Evolutionary conservation across 192 early-diverging fungal genomes (phyloP), one percentile per base, ranked within the genome.

Genomic region (Umbelopsis isabellina): DNA sequence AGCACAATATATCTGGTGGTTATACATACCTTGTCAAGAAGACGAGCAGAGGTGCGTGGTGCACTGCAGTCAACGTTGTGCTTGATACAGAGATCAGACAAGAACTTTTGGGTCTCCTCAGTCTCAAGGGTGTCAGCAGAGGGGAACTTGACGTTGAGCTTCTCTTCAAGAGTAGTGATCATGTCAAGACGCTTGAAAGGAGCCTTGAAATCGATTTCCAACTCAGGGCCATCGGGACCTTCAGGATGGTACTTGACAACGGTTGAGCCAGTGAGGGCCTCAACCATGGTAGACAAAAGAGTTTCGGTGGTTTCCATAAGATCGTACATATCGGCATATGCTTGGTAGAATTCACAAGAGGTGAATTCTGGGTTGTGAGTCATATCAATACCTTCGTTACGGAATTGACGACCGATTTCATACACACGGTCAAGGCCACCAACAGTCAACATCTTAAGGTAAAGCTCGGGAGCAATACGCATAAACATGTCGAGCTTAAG

Each of bases 361-460:
- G 98, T 98, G 85, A 99, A 98, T 83, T 99, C 98, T 68, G 98
- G 98, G 87, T 99, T 99, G 89, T 99, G 98, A 45, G 97, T 98
- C 76, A 97, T 80, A 79, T 99, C 98, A 72, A 99, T 99, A 48
- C 89, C 87, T 79, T 99, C 98, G 84, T 99, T 99, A 76, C 98
- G 91, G 93, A 99, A 99, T 83, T 98, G 97, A 67, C 95, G 92
- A 64, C 98, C 98, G 74, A 99, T 95, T 84, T 99, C 98, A 72
- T 98, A 99, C 8, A 99, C 97, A 74, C 97, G 94, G 80, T 99
- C 98, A 30, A 99, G 76, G 50, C 98, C 98, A 73, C 98, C 98
- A 46, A 99, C 98, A 27, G 97, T 91, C 65, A 99, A 87, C 94
- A 93, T 92, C 91, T 99, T 99, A 70, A 99, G 87, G 77, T 91